phyloP scores from a whole-genome alignment of 129 eudicot species.

The carrot (Daucus carota) region DH1_v3.0 NC_030385.2:26348001-26348500 shows the following conservation, averaged over 20 bases:
- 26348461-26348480: constrained; percentile 17
- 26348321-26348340: not conserved
- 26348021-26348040: not conserved
- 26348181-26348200: not conserved
- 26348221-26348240: not conserved
- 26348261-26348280: not conserved
- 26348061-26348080: not conserved
- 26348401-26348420: constrained; percentile 8
- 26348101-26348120: not conserved
- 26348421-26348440: constrained; percentile 11
- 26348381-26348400: constrained; percentile 15
- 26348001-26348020: not conserved
- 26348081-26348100: not conserved
- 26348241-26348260: not conserved
- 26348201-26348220: not conserved
- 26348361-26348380: not conserved
- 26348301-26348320: not conserved
- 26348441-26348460: constrained; percentile 31
- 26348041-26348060: not conserved
- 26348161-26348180: not conserved
- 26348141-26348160: not conserved
- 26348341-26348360: not conserved
- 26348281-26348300: not conserved
- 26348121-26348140: not conserved
- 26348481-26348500: not conserved